Percentiles rank a stretch among this genome's conserved stretches.
These are phyloP conservation scores for Helicocarpus griseus DNA, from an alignment of 2,329 filamentous ascomycete species.

Conservation along the genomic window DNA sequence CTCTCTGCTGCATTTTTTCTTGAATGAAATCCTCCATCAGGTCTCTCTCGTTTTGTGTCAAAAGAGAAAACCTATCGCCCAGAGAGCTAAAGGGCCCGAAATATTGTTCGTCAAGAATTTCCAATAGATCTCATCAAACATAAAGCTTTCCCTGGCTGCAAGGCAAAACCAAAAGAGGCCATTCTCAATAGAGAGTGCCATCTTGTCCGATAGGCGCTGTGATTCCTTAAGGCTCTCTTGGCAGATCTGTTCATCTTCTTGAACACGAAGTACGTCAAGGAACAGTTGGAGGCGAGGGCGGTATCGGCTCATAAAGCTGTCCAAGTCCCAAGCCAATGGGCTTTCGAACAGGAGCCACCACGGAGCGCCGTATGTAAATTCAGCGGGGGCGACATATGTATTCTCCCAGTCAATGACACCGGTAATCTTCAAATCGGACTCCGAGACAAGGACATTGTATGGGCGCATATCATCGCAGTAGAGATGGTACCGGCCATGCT, in stretches of 20 bases:
- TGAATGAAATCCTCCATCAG: slow-evolving; percentile 3
- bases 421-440: slow-evolving; percentile 11
- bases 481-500: slow-evolving; percentile 18
- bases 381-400: slow-evolving; percentile 14
- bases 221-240: slow-evolving; percentile 9
- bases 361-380: slow-evolving; percentile 15
- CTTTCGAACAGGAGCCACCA: slow-evolving; percentile 18
- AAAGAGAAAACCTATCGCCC: slow-evolving; percentile 1
- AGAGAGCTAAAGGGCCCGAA: slow-evolving; percentile 2
- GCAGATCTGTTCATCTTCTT: slow-evolving; percentile 11
- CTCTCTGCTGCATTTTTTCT: slow-evolving; percentile 1
- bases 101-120: slow-evolving; percentile 4
- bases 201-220: slow-evolving; percentile 16
- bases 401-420: slow-evolving; percentile 23
- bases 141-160: slow-evolving; percentile 18
- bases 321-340: slow-evolving; percentile 15
- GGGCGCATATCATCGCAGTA: slow-evolving; percentile 28
- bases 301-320: slow-evolving; percentile 18
- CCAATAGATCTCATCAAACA: slow-evolving; percentile 16
- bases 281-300: slow-evolving; percentile 17
- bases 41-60: slow-evolving; percentile 2
- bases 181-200: slow-evolving; percentile 17
- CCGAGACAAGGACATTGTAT: slow-evolving; percentile 23
- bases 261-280: slow-evolving; percentile 15
- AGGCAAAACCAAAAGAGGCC: slow-evolving; percentile 20